Percentiles rank a stretch among this genome's conserved stretches.
Conservation (phyloP, 108 stramenopile genomes). For the Craspedostauros australis region DNA sequence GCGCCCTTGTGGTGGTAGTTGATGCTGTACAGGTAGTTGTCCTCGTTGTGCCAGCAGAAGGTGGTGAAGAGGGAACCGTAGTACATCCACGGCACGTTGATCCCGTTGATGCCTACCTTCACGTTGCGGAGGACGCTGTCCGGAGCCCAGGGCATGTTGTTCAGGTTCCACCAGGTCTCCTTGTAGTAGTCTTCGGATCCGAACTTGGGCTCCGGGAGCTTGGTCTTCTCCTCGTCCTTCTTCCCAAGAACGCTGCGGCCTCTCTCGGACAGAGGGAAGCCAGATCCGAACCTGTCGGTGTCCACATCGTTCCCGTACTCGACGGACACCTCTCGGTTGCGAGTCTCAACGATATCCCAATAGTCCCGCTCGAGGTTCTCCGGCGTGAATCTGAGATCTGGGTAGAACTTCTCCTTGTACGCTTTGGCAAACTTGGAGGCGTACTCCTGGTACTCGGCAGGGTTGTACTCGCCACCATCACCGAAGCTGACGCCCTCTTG, state of each 20-base stretch:
- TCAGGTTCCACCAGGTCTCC: slow-evolving; percentile 96
- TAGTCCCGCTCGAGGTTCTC: slow-evolving; percentile 87
- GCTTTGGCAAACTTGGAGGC: slow-evolving; percentile 55
- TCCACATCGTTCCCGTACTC: slow-evolving; percentile 98
- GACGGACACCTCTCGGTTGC: slow-evolving; percentile 50
- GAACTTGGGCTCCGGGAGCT: slow-evolving; percentile 66
- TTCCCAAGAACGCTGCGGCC: slow-evolving; percentile 61
- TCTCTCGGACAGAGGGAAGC: slow-evolving; percentile 80
- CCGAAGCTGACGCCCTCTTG: slow-evolving; percentile 91
- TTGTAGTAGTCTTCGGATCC: slow-evolving; percentile 82
- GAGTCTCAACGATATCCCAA: slow-evolving; percentile 92
- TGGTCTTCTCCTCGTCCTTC: slow-evolving; percentile 32
- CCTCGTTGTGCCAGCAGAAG: slow-evolving; percentile 99
- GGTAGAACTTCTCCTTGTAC: slow-evolving; percentile 59
- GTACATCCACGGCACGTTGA: slow-evolving; percentile 96
- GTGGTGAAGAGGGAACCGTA: slow-evolving; percentile 94
- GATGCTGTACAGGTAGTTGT: slow-evolving; percentile 97
- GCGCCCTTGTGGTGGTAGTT: slow-evolving; percentile 97
- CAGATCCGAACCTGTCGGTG: slow-evolving; percentile 78
- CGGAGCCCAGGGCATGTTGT: slow-evolving; percentile 90
- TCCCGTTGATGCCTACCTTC: slow-evolving; percentile 89
- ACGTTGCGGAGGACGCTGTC: slow-evolving; percentile 85
- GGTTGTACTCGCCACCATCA: slow-evolving; percentile 86
- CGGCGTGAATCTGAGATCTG: slow-evolving; percentile 46
- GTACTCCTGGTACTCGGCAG: slow-evolving; percentile 61